Percentiles rank a stretch among this genome's conserved stretches.
Evolutionary conservation across 1,139 yeast species (phyloP).

Genomic region (Geotrichum macrosporum): DNA sequence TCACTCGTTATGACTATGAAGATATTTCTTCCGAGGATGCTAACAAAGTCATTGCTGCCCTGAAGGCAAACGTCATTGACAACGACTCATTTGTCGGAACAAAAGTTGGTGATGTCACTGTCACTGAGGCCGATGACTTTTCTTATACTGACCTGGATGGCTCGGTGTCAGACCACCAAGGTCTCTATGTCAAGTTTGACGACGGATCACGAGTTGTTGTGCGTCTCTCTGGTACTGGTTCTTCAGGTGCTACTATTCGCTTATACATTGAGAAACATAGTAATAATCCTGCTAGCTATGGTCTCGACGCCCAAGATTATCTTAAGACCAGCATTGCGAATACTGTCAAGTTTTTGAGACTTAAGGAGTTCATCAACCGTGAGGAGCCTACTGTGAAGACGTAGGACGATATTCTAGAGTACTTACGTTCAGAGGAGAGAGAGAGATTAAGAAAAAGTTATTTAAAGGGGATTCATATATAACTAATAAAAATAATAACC

Average conservation of each 20-base stretch:
- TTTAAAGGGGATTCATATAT: too few relatives aligned
- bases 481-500: too few relatives aligned
- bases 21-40: slow-evolving; percentile 77
- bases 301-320: slow-evolving; percentile 60
- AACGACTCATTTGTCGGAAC: slow-evolving; percentile 45
- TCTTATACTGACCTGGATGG: slow-evolving; percentile 94
- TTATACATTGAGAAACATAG: slow-evolving; percentile 85
- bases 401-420: slow-evolving; percentile 33
- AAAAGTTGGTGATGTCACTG: slow-evolving; percentile 46
- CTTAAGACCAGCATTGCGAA: slow-evolving; percentile 58
- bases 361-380: slow-evolving; percentile 72
- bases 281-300: slow-evolving; percentile 50
- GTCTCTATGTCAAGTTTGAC: slow-evolving; percentile 74
- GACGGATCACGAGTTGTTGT: slow-evolving; percentile 85
- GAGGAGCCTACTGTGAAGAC: slow-evolving; percentile 89
- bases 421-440: not conserved
- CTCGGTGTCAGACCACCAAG: slow-evolving; percentile 85
- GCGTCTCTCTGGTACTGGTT: slow-evolving; percentile 95
- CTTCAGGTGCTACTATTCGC: slow-evolving; percentile 96
- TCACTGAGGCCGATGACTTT: slow-evolving; percentile 82
- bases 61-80: slow-evolving; percentile 48
- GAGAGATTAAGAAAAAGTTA: not conserved
- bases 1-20: slow-evolving; percentile 94
- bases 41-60: slow-evolving; percentile 54
- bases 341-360: slow-evolving; percentile 64